These are phyloP conservation scores for Cutaneotrichosporon sp. DNA, from an alignment of 1,284 basidiomycete genomes.

Conservation along the genomic window DNA sequence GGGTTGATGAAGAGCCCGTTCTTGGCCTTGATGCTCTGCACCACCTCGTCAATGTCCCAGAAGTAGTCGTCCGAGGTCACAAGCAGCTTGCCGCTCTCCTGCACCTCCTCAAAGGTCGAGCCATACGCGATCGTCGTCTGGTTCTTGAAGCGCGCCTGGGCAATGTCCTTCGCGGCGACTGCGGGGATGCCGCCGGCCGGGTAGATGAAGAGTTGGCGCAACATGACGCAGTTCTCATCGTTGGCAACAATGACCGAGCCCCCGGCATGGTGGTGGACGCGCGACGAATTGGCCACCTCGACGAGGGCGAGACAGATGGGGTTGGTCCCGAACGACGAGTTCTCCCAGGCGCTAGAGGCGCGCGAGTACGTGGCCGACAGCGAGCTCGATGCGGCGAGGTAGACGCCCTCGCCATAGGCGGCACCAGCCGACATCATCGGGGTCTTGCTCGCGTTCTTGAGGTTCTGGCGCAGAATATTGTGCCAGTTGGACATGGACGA, in stretches of 20 bases:
- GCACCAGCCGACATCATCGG: slow-evolving; percentile 14
- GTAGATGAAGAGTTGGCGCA: slow-evolving; percentile 20
- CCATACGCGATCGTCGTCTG: slow-evolving; percentile 15
- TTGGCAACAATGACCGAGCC: slow-evolving; percentile 10
- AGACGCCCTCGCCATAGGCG: slow-evolving; percentile 15
- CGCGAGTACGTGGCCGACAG: background rate
- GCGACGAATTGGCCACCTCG: slow-evolving; percentile 19
- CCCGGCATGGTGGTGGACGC: slow-evolving; percentile 10
- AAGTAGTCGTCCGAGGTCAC: slow-evolving; percentile 19
- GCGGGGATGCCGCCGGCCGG: background rate
- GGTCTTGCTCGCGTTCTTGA: slow-evolving; percentile 18
- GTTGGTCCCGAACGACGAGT: background rate
- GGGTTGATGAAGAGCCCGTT: slow-evolving; percentile 18
- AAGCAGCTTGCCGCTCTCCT: slow-evolving; percentile 12
- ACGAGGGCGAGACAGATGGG: slow-evolving; percentile 13
- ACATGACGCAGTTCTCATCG: slow-evolving; percentile 20
- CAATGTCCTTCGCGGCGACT: background rate
- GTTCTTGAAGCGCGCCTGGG: slow-evolving; percentile 10
- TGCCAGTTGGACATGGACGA: slow-evolving; percentile 18
- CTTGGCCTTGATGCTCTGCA: slow-evolving; percentile 10
- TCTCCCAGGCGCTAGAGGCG: background rate
- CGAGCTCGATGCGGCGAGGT: background rate
- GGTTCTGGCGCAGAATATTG: slow-evolving; percentile 21
- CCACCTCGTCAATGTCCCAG: slow-evolving; percentile 22
- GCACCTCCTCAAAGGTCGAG: slow-evolving; percentile 9